phyloP scores from a whole-genome alignment of 2,329 filamentous ascomycete genomes.

The Trichoderma breve region DNA sequence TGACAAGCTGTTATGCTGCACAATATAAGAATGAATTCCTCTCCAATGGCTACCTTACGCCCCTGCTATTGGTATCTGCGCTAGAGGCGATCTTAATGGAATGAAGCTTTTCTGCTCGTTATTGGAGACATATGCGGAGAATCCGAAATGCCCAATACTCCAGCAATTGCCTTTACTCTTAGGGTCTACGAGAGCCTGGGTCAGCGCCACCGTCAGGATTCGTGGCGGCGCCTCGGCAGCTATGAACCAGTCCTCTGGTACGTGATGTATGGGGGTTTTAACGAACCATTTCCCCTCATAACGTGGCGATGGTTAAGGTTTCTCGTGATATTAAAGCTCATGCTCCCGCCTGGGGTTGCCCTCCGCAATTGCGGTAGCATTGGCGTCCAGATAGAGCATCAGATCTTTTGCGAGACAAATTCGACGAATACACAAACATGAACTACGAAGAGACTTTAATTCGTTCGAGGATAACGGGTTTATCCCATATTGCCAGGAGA shows the following conservation, averaged over 20 bases:
- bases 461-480: background rate
- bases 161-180: background rate
- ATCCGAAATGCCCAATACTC: background rate
- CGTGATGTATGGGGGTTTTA: background rate
- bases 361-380: background rate
- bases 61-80: background rate
- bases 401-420: background rate
- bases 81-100: background rate
- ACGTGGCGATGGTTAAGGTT: background rate
- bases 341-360: background rate
- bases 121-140: background rate
- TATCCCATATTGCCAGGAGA: background rate
- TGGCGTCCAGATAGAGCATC: background rate
- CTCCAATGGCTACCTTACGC: background rate
- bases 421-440: background rate
- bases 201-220: background rate
- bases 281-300: background rate
- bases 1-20: background rate
- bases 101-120: background rate
- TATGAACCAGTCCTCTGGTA: background rate
- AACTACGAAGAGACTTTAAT: background rate
- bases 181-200: background rate
- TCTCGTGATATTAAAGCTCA: background rate
- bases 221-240: conserved; percentile 7
- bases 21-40: background rate